phyloP scores from a whole-genome alignment of 2,329 filamentous ascomycete genomes.

The Microsporum audouinii region DNA sequence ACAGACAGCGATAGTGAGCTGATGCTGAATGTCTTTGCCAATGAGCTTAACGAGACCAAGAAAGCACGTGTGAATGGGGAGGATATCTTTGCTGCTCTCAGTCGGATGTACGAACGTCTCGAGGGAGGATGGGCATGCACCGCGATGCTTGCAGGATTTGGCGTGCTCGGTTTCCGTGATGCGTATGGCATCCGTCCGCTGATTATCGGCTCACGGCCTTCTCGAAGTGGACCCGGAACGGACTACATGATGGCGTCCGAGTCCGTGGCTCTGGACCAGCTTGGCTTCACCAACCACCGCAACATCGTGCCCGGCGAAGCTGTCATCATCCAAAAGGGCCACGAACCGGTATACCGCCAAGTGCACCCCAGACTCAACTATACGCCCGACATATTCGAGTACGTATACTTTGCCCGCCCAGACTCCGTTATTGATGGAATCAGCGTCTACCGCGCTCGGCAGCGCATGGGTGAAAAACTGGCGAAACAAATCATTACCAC shows the following conservation, averaged over 20 bases:
- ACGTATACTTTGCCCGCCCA: conserved; percentile 74
- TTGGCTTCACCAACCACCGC: conserved; percentile 63
- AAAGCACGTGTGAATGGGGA: conserved; percentile 69
- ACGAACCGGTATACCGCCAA: conserved; percentile 61
- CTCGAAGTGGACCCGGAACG: conserved; percentile 50
- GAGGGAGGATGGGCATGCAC: conserved; percentile 69
- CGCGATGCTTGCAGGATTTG: conserved; percentile 72
- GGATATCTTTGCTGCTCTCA: conserved; percentile 62
- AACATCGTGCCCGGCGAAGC: conserved; percentile 77
- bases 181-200: conserved; percentile 73
- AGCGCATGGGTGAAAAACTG: conserved; percentile 76
- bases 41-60: conserved; percentile 66
- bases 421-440: conserved; percentile 80
- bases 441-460: conserved; percentile 68
- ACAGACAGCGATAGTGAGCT: conserved; percentile 81
- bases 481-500: conserved; percentile 59
- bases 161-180: conserved; percentile 69
- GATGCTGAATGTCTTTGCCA: conserved; percentile 79
- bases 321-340: conserved; percentile 72
- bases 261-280: conserved; percentile 68
- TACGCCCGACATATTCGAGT: conserved; percentile 77
- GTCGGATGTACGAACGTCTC: conserved; percentile 60
- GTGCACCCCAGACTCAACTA: conserved; percentile 58
- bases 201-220: conserved; percentile 62
- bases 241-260: conserved; percentile 92